Base-by-base conservation (phyloP, 805 yeast species). In the Sugiyamaella boreocaroliniensis region DNA sequence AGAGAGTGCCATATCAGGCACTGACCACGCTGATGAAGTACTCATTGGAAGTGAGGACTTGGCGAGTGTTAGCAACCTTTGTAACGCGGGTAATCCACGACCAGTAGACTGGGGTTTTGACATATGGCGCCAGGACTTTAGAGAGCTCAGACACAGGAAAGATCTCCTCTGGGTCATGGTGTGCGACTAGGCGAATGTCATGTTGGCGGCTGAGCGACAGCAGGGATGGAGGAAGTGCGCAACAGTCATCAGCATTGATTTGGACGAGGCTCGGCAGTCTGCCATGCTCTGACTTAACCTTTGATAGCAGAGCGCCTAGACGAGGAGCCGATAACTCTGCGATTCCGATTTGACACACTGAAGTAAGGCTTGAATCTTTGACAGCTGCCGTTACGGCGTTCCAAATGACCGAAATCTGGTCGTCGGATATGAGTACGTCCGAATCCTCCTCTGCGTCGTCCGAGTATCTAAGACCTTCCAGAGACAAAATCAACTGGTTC, bases 231-330 rank as follows among this genome's bases (percentile, higher is more conserved):
- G 72, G 71, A 19, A 68, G 60, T 11, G 64, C 68, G 50, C 71
- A 67, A 58, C 71, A 68, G 46, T 68, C 71, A 15, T 59, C 58
- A 18, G 68, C 64, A 45, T 68, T 64, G 49, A 68, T 64, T 47
- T 65, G 69, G 52, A 67, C 64, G 7, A 66, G 55, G 9, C 51
- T 16, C 4, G 62, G 63, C 20, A 44, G 34, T 15, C 52, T 19
- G 19, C 56, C 53, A 55, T 50, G 45, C 29, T 9, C 44, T 19
- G 41, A 47, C 12, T 58, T 45, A 32, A 55, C 29, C 29, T 34
- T 34, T 9, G 51, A 49, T 15, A 66, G 18, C 14, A 65, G 50
- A 2, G 59, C 54, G 22, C 48, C 41, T 14, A 66, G 56, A 11
- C 62, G 34, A 10, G 48, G 55, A 11, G 62, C 53, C 1, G 68